Evolutionary conservation across 257 asterid species (phyloP).

Genomic region (Capsicum pubescens): DNA sequence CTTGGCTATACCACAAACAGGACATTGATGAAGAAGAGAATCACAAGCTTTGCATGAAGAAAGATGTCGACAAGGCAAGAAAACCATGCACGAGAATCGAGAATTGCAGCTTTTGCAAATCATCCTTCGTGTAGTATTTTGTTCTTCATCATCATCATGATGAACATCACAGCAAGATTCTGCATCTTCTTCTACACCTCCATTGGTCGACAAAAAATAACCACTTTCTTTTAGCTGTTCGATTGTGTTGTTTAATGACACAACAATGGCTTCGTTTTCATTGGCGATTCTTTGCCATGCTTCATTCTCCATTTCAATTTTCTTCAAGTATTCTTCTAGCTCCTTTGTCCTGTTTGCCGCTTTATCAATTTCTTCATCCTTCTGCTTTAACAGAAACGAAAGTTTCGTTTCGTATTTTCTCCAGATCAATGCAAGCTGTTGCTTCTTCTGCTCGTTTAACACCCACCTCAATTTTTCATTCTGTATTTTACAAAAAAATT

Average conservation of each 20-base stretch:
- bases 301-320: constrained; percentile 57
- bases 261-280: constrained; percentile 56
- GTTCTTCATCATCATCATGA: neutral
- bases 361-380: constrained; percentile 60
- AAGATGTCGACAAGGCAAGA: constrained; percentile 85
- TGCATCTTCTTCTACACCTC: constrained; percentile 51
- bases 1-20: constrained; percentile 63
- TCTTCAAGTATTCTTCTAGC: constrained; percentile 48
- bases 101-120: constrained; percentile 59
- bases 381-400: constrained; percentile 48
- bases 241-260: constrained; percentile 55
- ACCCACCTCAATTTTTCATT: constrained; percentile 62
- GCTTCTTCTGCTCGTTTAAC: constrained; percentile 60
- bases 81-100: constrained; percentile 57
- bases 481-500: constrained; percentile 42
- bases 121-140: constrained; percentile 33
- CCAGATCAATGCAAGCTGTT: constrained; percentile 39
- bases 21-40: constrained; percentile 63
- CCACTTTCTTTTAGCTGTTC: constrained; percentile 55
- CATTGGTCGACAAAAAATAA: constrained; percentile 25
- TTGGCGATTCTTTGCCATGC: constrained; percentile 63
- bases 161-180: constrained; percentile 58
- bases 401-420: constrained; percentile 58
- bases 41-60: constrained; percentile 70
- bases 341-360: constrained; percentile 51